These are phyloP conservation scores for Cryptosporidium sp. DNA, from an alignment of 169 alveolate genomes.

Conservation along the genomic window DNA sequence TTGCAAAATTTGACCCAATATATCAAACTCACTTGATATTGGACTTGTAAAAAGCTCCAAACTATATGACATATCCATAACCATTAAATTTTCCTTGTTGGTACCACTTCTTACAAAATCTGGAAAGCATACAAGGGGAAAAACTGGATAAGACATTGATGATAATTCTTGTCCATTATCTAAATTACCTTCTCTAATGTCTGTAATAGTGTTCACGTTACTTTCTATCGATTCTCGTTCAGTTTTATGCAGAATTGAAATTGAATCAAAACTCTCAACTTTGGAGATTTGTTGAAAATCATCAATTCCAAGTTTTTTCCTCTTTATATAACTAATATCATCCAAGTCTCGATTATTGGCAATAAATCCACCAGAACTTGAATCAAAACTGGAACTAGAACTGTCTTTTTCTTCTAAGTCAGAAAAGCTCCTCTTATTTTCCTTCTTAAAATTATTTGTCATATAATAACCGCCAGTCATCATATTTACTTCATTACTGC, in stretches of 20 bases:
- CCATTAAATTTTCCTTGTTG: background rate
- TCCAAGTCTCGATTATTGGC: background rate
- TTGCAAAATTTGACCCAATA: constrained; percentile 41
- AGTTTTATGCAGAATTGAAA: background rate
- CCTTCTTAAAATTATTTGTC: background rate
- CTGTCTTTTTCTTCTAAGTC: background rate
- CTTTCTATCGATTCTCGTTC: background rate
- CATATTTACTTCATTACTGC: background rate
- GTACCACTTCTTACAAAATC: constrained; percentile 20
- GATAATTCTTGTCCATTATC: background rate
- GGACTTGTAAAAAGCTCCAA: constrained; percentile 71
- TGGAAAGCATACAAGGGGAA: constrained; percentile 61
- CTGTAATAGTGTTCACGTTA: too few species aligned
- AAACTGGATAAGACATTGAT: background rate
- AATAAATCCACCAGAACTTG: background rate
- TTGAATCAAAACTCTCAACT: background rate
- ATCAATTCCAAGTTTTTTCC: background rate
- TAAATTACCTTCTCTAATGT: too few species aligned
- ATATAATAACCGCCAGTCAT: background rate
- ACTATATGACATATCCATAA: constrained; percentile 31
- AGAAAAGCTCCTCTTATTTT: constrained; percentile 34
- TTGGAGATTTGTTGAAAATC: background rate
- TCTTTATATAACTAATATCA: background rate
- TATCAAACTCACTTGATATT: constrained; percentile 66
- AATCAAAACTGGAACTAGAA: background rate